Evolutionary conservation across 176 grass and related monocot species (phyloP).

Genomic region (Lolium multiflorum): DNA sequence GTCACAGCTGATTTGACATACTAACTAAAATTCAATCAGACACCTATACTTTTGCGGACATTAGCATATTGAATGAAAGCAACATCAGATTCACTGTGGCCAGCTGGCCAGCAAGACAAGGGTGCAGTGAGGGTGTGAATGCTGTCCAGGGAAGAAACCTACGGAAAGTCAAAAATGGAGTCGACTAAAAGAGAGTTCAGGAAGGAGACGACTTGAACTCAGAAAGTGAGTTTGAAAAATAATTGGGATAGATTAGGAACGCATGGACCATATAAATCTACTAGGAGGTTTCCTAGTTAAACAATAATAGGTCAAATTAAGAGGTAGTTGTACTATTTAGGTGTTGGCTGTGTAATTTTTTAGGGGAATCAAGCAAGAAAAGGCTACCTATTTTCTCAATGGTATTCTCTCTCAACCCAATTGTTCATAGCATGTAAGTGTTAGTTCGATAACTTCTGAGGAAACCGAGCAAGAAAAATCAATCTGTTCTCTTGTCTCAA

Average conservation of each 20-base stretch:
- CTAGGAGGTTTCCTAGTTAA: slow-evolving; percentile 16
- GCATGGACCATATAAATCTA: slow-evolving; percentile 3
- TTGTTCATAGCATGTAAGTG: not conserved
- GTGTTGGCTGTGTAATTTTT: slow-evolving; percentile 22
- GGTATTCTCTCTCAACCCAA: slow-evolving; percentile 9
- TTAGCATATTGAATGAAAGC: slow-evolving; percentile 19
- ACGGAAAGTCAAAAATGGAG: not conserved
- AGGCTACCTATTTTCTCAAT: not conserved
- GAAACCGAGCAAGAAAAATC: not conserved
- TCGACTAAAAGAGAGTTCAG: not conserved
- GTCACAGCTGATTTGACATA: not conserved
- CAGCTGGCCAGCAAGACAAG: slow-evolving; percentile 8
- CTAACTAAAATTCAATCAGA: slow-evolving; percentile 31
- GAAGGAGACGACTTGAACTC: slow-evolving; percentile 4
- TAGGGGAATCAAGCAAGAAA: slow-evolving; percentile 17
- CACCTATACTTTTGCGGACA: not conserved
- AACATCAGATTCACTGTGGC: not conserved
- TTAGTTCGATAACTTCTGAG: not conserved
- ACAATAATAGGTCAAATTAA: not conserved
- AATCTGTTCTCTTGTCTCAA: slow-evolving; percentile 14
- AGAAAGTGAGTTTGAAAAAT: not conserved
- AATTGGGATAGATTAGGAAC: not conserved
- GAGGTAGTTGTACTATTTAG: not conserved
- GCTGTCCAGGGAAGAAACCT: not conserved
- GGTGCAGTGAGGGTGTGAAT: not conserved